Evolutionary conservation across 1,139 yeast genomes (phyloP), one percentile per base, ranked within the genome.

Genomic region (Lizanozyma gosingica): DNA sequence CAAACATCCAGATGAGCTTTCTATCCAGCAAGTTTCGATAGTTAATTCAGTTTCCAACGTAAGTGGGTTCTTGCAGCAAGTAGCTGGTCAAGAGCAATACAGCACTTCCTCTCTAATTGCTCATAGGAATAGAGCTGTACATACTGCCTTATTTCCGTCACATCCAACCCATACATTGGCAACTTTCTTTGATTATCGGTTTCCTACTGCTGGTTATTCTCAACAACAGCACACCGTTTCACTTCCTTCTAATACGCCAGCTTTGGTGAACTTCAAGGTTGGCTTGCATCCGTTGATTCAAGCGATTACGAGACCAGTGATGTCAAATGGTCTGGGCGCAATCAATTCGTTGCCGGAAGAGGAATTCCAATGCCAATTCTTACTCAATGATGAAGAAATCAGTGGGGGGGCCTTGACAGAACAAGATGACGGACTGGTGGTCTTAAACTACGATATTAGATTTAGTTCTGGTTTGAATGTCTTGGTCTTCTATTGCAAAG

Each of bases 401-500:
- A 49, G 62, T 0, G 61, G 61, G 3, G 71, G 62, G 34, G 54
- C 63, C 36, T 56, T 54, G 29, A 69, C 60, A 43, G 68, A 63
- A 37, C 56, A 59, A 16, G 45, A 41, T 6, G 43, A 41, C 3
- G 40, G 43, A 14, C 42, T 49, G 9, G 58, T 68, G 35, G 63
- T 59, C 3, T 53, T 67, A 16, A 62, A 57, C 37, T 70, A 66
- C 45, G 75, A 68, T 37, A 49, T 68, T 38, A 69, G 67, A 48
- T 59, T 70, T 47, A 57, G 60, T 40, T 58, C 62, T 44, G 76
- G 75, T 0, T 60, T 70, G 44, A 70, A 70, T 44, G 56, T 67
- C 3, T 54, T 70, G 40, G 59, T 51, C 15, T 69, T 70, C 47
- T 74, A 69, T 48, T 65, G 71, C 47, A 65, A 68, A 45, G 67